Evolutionary conservation across 148 eudicot genomes (phyloP).

Genomic region (Rhododendron simsii): DNA sequence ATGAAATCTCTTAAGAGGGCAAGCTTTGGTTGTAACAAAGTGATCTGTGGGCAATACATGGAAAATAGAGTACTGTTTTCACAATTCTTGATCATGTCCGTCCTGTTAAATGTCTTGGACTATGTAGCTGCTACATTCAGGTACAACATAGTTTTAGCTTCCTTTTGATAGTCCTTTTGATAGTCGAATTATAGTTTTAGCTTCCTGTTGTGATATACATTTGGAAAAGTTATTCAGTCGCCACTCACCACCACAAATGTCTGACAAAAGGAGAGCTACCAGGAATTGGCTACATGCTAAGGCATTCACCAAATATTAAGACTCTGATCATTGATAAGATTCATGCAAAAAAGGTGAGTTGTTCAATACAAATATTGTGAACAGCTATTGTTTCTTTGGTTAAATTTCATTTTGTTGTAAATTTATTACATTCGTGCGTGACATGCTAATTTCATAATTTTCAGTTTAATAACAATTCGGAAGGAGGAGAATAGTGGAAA

Average conservation of each 20-base stretch:
- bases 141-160: not conserved
- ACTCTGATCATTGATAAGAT: too few species aligned
- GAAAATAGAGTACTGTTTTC: too few species aligned
- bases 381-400: not conserved
- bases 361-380: too few species aligned
- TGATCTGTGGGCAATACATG: not conserved
- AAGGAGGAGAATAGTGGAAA: not conserved
- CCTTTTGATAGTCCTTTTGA: not conserved
- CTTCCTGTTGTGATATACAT: too few species aligned
- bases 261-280: slow-evolving; percentile 11
- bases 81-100: not conserved
- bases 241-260: too few species aligned
- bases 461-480: not conserved
- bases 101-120: not conserved
- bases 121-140: not conserved
- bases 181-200: too few species aligned
- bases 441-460: not conserved
- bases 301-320: slow-evolving; percentile 6
- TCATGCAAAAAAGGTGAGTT: too few species aligned
- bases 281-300: slow-evolving; percentile 6
- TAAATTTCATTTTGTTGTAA: not conserved
- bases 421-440: not conserved
- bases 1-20: slow-evolving; percentile 2
- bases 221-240: too few species aligned
- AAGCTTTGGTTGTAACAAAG: not conserved